These are phyloP conservation scores for Alternaria sp. DNA, from an alignment of 2,329 filamentous ascomycete genomes.

Conservation along the genomic window DNA sequence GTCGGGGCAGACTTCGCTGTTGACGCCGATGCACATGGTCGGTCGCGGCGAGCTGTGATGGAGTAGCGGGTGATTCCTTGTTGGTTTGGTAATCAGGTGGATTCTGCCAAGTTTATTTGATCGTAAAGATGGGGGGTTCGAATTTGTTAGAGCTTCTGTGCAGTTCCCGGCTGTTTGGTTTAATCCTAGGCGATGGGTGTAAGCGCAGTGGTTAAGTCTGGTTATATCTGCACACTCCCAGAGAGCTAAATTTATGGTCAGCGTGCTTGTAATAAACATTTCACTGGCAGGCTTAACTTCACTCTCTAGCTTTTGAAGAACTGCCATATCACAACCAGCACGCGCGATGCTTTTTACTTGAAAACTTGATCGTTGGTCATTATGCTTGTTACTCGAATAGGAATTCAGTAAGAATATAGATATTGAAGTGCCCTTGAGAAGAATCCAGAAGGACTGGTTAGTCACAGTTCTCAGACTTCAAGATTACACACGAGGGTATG, in stretches of 20 bases:
- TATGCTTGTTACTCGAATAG: not conserved
- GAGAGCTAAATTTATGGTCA: not conserved
- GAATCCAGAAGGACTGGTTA: not conserved
- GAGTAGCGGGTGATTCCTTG: not conserved
- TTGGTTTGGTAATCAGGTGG: not conserved
- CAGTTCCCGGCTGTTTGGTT: not conserved
- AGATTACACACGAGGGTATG: not conserved
- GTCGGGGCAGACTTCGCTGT: not conserved
- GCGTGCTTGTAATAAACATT: not conserved
- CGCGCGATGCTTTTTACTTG: not conserved
- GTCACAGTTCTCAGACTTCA: not conserved
- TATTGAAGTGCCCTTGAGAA: not conserved
- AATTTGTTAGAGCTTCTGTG: not conserved
- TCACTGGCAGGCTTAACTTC: not conserved
- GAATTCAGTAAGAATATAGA: not conserved
- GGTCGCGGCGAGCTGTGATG: not conserved
- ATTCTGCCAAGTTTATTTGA: too few relatives aligned
- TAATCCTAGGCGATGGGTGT: not conserved
- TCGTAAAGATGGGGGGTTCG: not conserved
- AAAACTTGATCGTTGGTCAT: not conserved
- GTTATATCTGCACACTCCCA: fast-evolving
- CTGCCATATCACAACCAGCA: not conserved
- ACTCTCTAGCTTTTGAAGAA: not conserved
- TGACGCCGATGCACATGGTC: not conserved
- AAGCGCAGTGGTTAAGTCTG: not conserved